Percentiles rank a stretch among this genome's conserved stretches.
These are phyloP conservation scores for Dionaea muscipula DNA, from an alignment of 179 eudicot genomes.

Conservation along the genomic window DNA sequence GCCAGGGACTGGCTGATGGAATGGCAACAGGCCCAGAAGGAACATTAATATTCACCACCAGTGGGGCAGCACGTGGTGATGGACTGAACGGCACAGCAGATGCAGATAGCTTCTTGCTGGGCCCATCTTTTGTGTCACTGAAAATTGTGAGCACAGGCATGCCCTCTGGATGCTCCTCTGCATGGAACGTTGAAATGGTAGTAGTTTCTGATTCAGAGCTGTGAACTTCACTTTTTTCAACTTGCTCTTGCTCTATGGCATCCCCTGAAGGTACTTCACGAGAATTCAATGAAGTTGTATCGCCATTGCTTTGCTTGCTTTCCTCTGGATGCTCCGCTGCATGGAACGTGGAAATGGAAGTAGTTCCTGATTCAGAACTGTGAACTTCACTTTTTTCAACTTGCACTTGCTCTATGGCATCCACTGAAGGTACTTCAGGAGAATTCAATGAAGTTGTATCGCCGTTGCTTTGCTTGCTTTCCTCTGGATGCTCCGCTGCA, in stretches of 20 bases:
- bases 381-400: slow-evolving; percentile 15
- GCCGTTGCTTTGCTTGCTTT: slow-evolving; percentile 18
- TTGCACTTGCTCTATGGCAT: slow-evolving; percentile 16
- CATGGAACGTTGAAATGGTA: slow-evolving; percentile 19
- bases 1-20: slow-evolving; percentile 66
- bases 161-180: slow-evolving; percentile 26
- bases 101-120: slow-evolving; percentile 78
- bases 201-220: not conserved
- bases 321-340: slow-evolving; percentile 29
- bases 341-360: slow-evolving; percentile 18
- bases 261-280: too few relatives aligned
- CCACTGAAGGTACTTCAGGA: slow-evolving; percentile 9
- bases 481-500: slow-evolving; percentile 27
- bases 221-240: slow-evolving; percentile 14
- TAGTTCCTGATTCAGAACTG: not conserved
- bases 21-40: slow-evolving; percentile 47
- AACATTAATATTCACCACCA: slow-evolving; percentile 46
- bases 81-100: slow-evolving; percentile 91
- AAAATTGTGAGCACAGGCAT: slow-evolving; percentile 28
- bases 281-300: slow-evolving; percentile 23
- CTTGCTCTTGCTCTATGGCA: slow-evolving; percentile 16
- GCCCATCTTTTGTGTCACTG: slow-evolving; percentile 34
- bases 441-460: slow-evolving; percentile 23
- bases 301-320: slow-evolving; percentile 16
- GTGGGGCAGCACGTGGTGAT: slow-evolving; percentile 43